A percentile compares a stretch with the other conserved stretches of the same genome.
Conservation (phyloP, 1,284 basidiomycete genomes). For the Trichosporon sp. region DNA sequence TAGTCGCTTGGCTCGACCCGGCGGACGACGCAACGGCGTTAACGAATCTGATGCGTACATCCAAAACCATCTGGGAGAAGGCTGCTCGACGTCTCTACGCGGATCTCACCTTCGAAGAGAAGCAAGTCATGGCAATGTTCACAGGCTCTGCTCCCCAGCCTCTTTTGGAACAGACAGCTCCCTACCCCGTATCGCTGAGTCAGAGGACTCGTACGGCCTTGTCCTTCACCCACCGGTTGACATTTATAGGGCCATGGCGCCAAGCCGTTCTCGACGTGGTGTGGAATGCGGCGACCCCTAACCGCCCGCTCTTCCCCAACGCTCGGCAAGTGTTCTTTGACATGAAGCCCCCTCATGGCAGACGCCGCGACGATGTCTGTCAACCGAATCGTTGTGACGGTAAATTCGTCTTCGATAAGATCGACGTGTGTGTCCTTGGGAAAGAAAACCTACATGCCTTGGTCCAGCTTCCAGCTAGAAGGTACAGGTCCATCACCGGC, state of each 20-base stretch:
- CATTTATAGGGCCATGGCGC: background rate
- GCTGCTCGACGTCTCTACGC: background rate
- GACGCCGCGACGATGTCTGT: background rate
- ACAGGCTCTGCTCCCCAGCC: background rate
- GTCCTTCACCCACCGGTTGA: background rate
- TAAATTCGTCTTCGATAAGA: background rate
- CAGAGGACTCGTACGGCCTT: background rate
- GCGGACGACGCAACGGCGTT: background rate
- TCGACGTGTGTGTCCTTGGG: background rate
- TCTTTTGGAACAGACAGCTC: background rate
- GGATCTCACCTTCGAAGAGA: background rate
- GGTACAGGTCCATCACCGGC: background rate
- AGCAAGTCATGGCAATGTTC: background rate
- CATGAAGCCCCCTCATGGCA: background rate
- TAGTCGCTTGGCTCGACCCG: background rate
- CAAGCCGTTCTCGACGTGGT: background rate
- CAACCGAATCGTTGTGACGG: background rate
- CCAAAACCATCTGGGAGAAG: background rate
- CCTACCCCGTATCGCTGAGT: background rate
- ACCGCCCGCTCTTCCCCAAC: background rate
- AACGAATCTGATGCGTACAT: background rate
- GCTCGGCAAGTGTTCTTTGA: background rate
- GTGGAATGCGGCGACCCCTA: background rate
- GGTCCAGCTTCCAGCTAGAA: background rate
- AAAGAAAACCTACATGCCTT: background rate